These are phyloP conservation scores for Hibiscus tridactylites DNA, from an alignment of 345 rosid species.

Conservation along the genomic window DNA sequence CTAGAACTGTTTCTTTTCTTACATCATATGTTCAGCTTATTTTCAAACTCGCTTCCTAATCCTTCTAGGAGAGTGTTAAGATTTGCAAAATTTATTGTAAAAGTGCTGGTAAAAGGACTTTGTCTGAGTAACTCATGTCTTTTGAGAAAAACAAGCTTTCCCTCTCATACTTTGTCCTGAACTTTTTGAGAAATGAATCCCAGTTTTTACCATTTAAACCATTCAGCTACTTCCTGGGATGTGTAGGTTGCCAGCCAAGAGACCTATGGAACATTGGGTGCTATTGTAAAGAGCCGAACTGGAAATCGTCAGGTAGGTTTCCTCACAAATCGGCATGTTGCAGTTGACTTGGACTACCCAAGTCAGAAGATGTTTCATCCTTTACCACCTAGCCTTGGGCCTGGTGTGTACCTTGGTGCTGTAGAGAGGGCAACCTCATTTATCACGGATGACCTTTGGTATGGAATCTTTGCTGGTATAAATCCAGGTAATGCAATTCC, in stretches of 20 bases:
- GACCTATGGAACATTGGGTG: conserved; percentile 79
- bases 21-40: not conserved
- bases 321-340: conserved; percentile 77
- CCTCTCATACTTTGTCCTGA: not conserved
- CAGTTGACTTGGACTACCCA: conserved; percentile 76
- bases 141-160: not conserved
- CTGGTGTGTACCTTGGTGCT: conserved; percentile 79
- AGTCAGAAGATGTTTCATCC: conserved; percentile 92
- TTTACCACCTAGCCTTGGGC: conserved; percentile 80
- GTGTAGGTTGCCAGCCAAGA: conserved; percentile 73
- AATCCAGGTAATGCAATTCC: conserved; percentile 53
- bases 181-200: not conserved
- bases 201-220: not conserved
- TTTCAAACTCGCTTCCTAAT: not conserved
- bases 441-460: conserved; percentile 82
- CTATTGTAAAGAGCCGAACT: conserved; percentile 68
- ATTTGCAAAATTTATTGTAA: not conserved
- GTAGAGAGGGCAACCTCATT: conserved; percentile 81
- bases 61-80: not conserved
- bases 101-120: not conserved
- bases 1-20: not conserved
- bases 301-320: conserved; percentile 67
- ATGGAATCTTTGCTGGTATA: conserved; percentile 60
- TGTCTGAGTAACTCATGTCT: not conserved
- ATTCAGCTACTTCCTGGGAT: not conserved